These are phyloP conservation scores for Fusarium pseudoanthophilum DNA, from an alignment of 2,329 filamentous ascomycete species.

Conservation along the genomic window DNA sequence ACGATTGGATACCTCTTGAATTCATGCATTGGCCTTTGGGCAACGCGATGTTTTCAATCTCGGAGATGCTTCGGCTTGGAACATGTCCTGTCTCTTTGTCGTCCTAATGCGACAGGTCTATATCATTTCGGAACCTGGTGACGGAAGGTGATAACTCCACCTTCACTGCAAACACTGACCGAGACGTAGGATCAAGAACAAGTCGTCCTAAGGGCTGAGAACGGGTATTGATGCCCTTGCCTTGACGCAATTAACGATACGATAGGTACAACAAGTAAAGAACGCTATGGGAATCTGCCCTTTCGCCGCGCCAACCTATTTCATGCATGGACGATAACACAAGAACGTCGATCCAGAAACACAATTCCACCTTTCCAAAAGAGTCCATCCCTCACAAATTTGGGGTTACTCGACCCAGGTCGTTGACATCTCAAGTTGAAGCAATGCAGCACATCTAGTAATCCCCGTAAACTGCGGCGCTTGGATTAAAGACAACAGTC, in stretches of 20 bases:
- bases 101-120: not conserved
- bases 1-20: not conserved
- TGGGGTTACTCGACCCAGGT: not conserved
- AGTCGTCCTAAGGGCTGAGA: not conserved
- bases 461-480: not conserved
- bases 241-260: slow-evolving; percentile 14
- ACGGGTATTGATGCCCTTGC: slow-evolving; percentile 11
- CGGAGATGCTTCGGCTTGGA: not conserved
- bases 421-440: slow-evolving; percentile 2
- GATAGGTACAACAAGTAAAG: slow-evolving; percentile 28
- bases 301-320: slow-evolving; percentile 40
- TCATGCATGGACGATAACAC: slow-evolving; percentile 33
- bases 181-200: not conserved
- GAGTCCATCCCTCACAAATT: not conserved
- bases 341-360: slow-evolving; percentile 24
- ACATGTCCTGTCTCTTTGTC: not conserved
- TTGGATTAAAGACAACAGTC: not conserved
- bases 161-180: not conserved
- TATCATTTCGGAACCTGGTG: not conserved
- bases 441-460: not conserved
- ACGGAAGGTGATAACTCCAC: not conserved
- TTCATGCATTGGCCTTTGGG: not conserved
- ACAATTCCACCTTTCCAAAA: slow-evolving; percentile 23
- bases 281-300: slow-evolving; percentile 42
- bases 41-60: not conserved